These are phyloP conservation scores for Boletus eberwhitei DNA, from an alignment of 768 basidiomycete genomes.

Conservation along the genomic window DNA sequence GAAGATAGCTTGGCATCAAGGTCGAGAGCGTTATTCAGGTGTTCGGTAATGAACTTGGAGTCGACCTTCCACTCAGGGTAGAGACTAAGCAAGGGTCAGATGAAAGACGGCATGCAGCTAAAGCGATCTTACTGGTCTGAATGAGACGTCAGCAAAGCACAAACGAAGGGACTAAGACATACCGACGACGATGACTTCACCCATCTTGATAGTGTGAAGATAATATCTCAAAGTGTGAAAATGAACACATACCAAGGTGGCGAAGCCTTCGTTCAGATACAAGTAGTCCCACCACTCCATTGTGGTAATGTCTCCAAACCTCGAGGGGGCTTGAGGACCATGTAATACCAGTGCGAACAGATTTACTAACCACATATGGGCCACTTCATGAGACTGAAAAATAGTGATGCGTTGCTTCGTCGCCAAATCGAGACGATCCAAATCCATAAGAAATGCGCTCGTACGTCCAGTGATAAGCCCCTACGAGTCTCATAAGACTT, in stretches of 20 bases:
- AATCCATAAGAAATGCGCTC: constrained; percentile 74
- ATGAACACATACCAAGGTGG: constrained; percentile 59
- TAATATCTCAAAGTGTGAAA: background rate
- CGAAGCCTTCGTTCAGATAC: constrained; percentile 86
- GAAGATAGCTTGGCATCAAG: constrained; percentile 85
- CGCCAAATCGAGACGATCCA: constrained; percentile 63
- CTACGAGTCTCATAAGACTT: constrained; percentile 27
- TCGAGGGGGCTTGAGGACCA: constrained; percentile 14
- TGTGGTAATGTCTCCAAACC: constrained; percentile 93
- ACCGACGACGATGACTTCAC: constrained; percentile 82
- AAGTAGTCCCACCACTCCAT: constrained; percentile 93
- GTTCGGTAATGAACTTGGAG: constrained; percentile 74
- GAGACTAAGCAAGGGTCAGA: constrained; percentile 40
- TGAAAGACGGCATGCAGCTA: background rate
- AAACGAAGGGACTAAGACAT: constrained; percentile 21
- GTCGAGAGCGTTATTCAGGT: constrained; percentile 71
- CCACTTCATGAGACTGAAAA: constrained; percentile 83
- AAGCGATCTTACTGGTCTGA: constrained; percentile 49
- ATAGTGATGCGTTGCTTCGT: constrained; percentile 78
- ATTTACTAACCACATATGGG: constrained; percentile 66
- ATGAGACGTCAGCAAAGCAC: constrained; percentile 7
- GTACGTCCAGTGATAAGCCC: constrained; percentile 90
- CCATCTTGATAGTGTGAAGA: constrained; percentile 52
- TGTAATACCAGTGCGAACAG: background rate
- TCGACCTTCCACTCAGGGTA: constrained; percentile 87